Evolutionary conservation across 768 basidiomycete genomes (phyloP), one percentile per base, ranked within the genome.

Genomic region (Leccinum disarticulatum): DNA sequence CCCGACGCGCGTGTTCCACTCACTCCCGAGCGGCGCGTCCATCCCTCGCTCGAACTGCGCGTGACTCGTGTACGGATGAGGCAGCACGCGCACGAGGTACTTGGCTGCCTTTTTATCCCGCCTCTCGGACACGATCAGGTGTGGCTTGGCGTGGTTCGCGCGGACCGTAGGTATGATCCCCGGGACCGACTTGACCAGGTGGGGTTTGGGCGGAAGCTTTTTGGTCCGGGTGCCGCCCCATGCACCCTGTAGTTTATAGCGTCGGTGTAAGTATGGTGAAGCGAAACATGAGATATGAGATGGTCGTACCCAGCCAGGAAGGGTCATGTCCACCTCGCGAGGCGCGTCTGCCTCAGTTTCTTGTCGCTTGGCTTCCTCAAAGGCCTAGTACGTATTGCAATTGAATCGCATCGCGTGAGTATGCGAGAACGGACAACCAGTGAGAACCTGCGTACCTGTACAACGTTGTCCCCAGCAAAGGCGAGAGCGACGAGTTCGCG

Each of bases 1-100:
- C n/a, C n/a, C n/a, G n/a, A n/a, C n/a, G 52, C 93, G 80, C 1
- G 94, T 95, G 67, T 96, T 96, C 95, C 95, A 99, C 73, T 98
- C 96, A 52, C 79, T 79, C 7, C 96, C 96, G 31, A 98, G 66
- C 6, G 95, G 95, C 33, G 77, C 81, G 47, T 87, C 84, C 80
- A 97, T 86, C 61, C 83, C 83, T 35, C 88, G 85, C 75, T 97
- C 95, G 68, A 90, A 98, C 77, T 98, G 97, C 4, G 89, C 92
- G 58, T 87, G 87, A 73, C 89, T 91, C 9, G 96, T 98, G 70
- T 94, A 98, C 3, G 96, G 97, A 74, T 90, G 90, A 3, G 97
- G 97, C 49, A 99, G 74, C 71, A 98, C 95, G 73, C 90, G 91
- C 56, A 94, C 86, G 60, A 87, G 80, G 72, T 95, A 98, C 75